Percentiles rank a stretch among this genome's conserved stretches.
These are phyloP conservation scores for Quercus robur DNA, from an alignment of 306 rosid genomes.

Conservation along the genomic window DNA sequence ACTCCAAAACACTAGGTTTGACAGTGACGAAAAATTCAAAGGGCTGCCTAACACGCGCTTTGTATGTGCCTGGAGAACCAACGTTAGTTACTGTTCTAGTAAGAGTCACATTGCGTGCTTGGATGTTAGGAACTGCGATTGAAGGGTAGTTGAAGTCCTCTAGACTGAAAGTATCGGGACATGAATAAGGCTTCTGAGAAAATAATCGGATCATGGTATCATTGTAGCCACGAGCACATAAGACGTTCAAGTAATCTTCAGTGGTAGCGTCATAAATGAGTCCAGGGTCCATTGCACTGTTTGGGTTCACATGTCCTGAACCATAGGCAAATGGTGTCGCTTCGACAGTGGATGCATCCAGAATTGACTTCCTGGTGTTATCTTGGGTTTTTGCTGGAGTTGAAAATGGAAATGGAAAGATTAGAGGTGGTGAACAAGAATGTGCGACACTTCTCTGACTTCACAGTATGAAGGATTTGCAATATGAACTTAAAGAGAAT, in stretches of 20 bases:
- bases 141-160: constrained; percentile 64
- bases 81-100: constrained; percentile 57
- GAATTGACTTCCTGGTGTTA: constrained; percentile 8
- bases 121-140: constrained; percentile 25
- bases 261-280: constrained; percentile 46
- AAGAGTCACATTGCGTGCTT: constrained; percentile 6
- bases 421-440: background rate
- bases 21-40: constrained; percentile 23
- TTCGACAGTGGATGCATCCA: background rate
- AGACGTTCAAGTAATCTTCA: constrained; percentile 48
- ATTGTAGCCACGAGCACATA: constrained; percentile 55
- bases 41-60: constrained; percentile 27
- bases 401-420: background rate
- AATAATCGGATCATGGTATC: constrained; percentile 17
- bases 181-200: constrained; percentile 14
- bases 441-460: background rate
- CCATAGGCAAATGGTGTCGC: constrained; percentile 58
- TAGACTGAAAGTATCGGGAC: constrained; percentile 33
- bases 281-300: constrained; percentile 57
- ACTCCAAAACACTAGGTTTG: constrained; percentile 32
- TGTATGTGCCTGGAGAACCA: constrained; percentile 41
- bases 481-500: background rate
- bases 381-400: constrained; percentile 36
- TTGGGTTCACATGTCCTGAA: constrained; percentile 53
- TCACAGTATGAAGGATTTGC: background rate